Percentiles rank a stretch among this genome's conserved stretches.
These are phyloP conservation scores for Phyllosticta citribraziliensis DNA, from an alignment of 2,329 filamentous ascomycete species.

Conservation along the genomic window DNA sequence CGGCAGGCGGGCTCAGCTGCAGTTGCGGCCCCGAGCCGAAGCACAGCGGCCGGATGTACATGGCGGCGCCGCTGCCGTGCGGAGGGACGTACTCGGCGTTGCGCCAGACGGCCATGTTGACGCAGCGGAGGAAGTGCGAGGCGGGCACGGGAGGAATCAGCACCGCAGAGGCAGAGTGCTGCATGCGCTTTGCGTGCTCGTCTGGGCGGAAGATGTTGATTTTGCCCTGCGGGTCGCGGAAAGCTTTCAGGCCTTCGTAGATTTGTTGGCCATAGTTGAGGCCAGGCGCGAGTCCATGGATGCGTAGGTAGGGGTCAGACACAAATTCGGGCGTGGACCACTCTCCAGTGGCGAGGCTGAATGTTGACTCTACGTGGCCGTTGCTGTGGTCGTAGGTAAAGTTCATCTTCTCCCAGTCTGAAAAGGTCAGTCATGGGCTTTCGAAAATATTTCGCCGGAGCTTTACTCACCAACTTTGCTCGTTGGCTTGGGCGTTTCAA, in stretches of 20 bases:
- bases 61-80: conserved; percentile 18
- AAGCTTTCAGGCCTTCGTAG: conserved; percentile 18
- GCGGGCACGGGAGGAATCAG: conserved; percentile 23
- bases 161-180: conserved; percentile 18
- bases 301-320: conserved; percentile 12
- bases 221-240: conserved; percentile 14
- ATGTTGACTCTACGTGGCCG: conserved; percentile 16
- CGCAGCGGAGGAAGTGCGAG: conserved; percentile 19
- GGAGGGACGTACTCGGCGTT: conserved; percentile 22
- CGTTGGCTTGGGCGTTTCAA: not conserved
- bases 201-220: conserved; percentile 25
- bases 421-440: not conserved
- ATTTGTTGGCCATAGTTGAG: conserved; percentile 18
- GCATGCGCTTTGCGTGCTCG: conserved; percentile 22
- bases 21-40: conserved; percentile 22
- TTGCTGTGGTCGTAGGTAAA: conserved; percentile 27
- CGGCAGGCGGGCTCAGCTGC: conserved; percentile 15
- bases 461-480: not conserved
- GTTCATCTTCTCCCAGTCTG: not conserved
- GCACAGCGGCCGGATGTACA: conserved; percentile 28
- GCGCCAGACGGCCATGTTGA: conserved; percentile 17
- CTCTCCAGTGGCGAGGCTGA: conserved; percentile 9
- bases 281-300: conserved; percentile 16
- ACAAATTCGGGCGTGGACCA: conserved; percentile 15
- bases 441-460: not conserved